Evolutionary conservation across 441 rosid species (phyloP), one percentile per base, ranked within the genome.

Genomic region (Bruguiera hainesii): DNA sequence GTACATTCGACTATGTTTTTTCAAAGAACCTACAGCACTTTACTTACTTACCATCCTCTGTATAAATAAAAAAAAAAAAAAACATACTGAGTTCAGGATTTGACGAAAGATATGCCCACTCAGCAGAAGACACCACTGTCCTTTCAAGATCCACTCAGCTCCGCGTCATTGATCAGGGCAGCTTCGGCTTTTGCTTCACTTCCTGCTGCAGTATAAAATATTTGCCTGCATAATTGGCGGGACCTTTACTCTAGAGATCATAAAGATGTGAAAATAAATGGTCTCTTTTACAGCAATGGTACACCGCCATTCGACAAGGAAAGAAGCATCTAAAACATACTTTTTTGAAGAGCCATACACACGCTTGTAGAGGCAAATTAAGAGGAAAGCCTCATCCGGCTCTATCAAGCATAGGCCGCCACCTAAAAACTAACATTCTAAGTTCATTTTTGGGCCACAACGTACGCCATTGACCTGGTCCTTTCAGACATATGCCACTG

Each of bases 301-400:
- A 9, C 46, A 11, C 71, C 67, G 67, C 65, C 63, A 72, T 64
- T 66, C 57, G 35, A 46, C 65, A 66, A 52, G 35, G 55, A 74
- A 64, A 69, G 68, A 71, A 69, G 80, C 78, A 78, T 76, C 79
- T 71, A 59, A 72, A 65, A 56, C 72, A 48, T 60, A 57, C 67
- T 59, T 63, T 66, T 46, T 20, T 5, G 58, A 72, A 67, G 73
- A 78, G 72, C 74, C 71, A 64, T 28, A 35, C 51, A 65, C 71
- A 42, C 60, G 46, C 60, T 13, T 60, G 73, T 59, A 65, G 53
- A 62, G 56, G 42, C 55, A 13, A 48, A 64, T 37, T 37, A 37
- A 37, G 15, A 37, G 46, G 28, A 53, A 9, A n/a, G 10, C 57
- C 28, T 53, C 23, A 3, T 9, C 21, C 5, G 28, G 28, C 28